A percentile compares a stretch with the other conserved stretches of the same genome.
phyloP scores from a whole-genome alignment of 176 grass and related monocot species.

The Chloris gayana region DNA sequence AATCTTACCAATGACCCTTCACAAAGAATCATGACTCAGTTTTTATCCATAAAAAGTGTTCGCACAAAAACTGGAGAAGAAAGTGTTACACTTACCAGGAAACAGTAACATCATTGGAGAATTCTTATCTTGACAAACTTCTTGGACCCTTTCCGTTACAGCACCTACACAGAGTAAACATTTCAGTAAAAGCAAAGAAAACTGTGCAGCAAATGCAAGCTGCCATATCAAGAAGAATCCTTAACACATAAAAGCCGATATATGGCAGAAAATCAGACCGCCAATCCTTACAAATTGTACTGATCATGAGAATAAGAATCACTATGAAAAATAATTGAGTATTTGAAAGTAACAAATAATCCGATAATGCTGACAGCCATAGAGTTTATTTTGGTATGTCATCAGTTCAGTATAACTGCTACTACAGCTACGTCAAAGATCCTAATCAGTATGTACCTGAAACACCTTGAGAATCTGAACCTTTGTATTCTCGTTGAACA shows the following conservation, averaged over 20 bases:
- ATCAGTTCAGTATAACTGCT: background rate
- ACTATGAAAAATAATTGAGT: background rate
- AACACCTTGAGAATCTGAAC: constrained; percentile 82
- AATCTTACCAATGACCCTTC: background rate
- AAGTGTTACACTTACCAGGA: constrained; percentile 62
- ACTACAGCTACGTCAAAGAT: background rate
- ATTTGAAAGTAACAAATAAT: constrained; percentile 1
- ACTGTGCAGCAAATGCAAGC: constrained; percentile 1
- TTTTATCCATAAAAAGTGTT: background rate
- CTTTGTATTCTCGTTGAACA: constrained; percentile 89
- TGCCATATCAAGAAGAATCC: background rate
- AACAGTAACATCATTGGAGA: constrained; percentile 84
- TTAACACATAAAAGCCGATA: background rate
- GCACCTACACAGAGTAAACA: constrained; percentile 55
- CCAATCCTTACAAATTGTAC: background rate
- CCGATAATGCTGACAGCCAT: background rate
- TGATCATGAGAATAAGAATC: background rate
- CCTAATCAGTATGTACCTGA: constrained; percentile 57
- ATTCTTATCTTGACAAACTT: constrained; percentile 63
- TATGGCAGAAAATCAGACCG: background rate
- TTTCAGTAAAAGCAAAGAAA: constrained; percentile 13
- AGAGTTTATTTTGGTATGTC: background rate
- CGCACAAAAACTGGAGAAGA: background rate
- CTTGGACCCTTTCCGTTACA: constrained; percentile 79
- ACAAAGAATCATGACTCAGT: background rate